A percentile compares a stretch with the other conserved stretches of the same genome.
Conservation (phyloP, 305 asterid species). For the Fraxinus sp. region DNA sequence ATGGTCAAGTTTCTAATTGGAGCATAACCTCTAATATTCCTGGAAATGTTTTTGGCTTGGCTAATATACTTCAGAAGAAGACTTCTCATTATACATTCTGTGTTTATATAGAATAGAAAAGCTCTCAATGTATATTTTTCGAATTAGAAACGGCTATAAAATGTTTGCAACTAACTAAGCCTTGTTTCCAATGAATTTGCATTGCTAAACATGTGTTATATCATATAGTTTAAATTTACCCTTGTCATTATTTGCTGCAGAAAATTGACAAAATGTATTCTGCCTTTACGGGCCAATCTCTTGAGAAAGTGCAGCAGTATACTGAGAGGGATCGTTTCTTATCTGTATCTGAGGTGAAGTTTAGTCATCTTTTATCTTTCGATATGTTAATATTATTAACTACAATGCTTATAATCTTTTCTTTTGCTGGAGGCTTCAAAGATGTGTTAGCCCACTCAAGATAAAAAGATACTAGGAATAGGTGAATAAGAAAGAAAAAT, state of each 20-base stretch:
- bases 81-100: neutral
- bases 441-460: neutral
- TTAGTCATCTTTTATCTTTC: conserved; percentile 16
- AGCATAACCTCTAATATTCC: neutral
- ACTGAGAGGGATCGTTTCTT: conserved; percentile 87
- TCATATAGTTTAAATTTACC: conserved; percentile 6
- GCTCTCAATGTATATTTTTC: neutral
- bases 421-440: neutral
- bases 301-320: conserved; percentile 75
- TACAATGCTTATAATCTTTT: neutral
- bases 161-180: neutral
- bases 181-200: neutral
- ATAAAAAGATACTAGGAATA: neutral
- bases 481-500: neutral
- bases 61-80: neutral
- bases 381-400: neutral
- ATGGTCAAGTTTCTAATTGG: neutral
- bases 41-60: neutral
- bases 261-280: conserved; percentile 83
- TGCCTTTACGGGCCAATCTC: conserved; percentile 82
- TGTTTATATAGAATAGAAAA: neutral
- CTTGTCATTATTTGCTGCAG: conserved; percentile 39
- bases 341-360: conserved; percentile 76
- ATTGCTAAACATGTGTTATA: neutral
- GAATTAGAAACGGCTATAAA: neutral